Conservation (phyloP, 306 rosid genomes). For the Macrotyloma uniflorum region DNA sequence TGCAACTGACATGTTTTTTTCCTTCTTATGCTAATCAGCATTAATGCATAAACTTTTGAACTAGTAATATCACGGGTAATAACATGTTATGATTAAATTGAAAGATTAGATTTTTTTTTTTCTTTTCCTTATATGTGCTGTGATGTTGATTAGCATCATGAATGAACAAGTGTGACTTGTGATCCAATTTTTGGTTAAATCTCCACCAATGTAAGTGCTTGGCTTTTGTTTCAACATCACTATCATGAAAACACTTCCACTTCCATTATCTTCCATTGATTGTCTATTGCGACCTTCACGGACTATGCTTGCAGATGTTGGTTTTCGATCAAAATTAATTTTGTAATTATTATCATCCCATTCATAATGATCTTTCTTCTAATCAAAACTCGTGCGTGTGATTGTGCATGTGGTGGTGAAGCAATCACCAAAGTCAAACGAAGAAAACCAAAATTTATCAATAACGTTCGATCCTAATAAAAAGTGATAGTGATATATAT, state of each 20-base stretch:
- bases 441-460: background rate
- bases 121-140: background rate
- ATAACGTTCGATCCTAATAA: too few relatives aligned
- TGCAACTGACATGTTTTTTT: background rate
- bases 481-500: too few relatives aligned
- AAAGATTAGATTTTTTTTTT: background rate
- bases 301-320: conserved; percentile 9
- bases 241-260: conserved; percentile 10
- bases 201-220: conserved; percentile 27
- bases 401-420: background rate
- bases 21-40: conserved; percentile 2
- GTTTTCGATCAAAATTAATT: conserved; percentile 16
- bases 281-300: conserved; percentile 10
- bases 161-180: background rate
- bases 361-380: background rate
- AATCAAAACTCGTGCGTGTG: background rate
- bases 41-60: background rate
- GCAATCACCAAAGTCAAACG: background rate
- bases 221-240: conserved; percentile 16
- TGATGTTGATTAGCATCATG: background rate
- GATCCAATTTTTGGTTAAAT: conserved; percentile 5
- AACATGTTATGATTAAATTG: background rate
- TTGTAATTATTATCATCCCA: background rate
- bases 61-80: conserved; percentile 1
- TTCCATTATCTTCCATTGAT: background rate